Conservation (phyloP, 2,329 filamentous ascomycete species). For the Colletotrichum scovillei region DNA sequence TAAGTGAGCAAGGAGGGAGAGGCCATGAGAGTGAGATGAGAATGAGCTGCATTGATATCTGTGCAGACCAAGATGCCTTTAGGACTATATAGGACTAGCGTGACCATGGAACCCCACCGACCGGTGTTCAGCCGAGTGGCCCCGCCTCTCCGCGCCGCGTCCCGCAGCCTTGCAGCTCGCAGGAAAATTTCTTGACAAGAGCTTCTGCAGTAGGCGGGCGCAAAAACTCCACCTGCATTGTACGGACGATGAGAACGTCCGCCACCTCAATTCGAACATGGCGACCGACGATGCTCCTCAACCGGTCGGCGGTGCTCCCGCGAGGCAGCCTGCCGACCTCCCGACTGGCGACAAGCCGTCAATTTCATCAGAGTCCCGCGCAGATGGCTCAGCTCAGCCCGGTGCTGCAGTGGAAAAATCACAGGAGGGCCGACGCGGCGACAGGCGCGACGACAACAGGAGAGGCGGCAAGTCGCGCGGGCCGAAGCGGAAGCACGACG, state of each 20-base stretch:
- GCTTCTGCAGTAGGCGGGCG: conserved; percentile 3
- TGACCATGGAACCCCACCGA: fast-evolving
- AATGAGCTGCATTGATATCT: background rate
- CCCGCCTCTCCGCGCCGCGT: conserved; percentile 11
- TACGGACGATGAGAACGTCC: conserved; percentile 32
- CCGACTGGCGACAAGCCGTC: conserved; percentile 3
- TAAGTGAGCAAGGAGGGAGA: background rate
- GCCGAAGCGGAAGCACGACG: conserved; percentile 32
- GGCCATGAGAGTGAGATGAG: background rate
- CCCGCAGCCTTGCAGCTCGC: conserved; percentile 32
- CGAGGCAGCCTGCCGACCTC: conserved; percentile 23
- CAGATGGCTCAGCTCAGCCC: background rate
- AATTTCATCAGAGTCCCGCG: conserved; percentile 23
- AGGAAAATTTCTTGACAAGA: conserved; percentile 31
- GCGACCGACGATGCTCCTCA: conserved; percentile 30
- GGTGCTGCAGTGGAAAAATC: background rate
- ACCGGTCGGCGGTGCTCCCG: conserved; percentile 3
- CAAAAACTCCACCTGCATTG: conserved; percentile 23
- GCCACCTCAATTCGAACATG: conserved; percentile 25
- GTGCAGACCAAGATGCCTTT: fast-evolving
- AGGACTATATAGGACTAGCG: background rate
- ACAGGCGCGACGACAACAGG: conserved; percentile 13
- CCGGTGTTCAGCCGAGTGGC: conserved; percentile 23
- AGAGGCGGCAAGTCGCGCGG: conserved; percentile 19
- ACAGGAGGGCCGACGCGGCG: conserved; percentile 9